phyloP scores from a whole-genome alignment of 345 rosid genomes.

The Eucalyptus regnans region DNA sequence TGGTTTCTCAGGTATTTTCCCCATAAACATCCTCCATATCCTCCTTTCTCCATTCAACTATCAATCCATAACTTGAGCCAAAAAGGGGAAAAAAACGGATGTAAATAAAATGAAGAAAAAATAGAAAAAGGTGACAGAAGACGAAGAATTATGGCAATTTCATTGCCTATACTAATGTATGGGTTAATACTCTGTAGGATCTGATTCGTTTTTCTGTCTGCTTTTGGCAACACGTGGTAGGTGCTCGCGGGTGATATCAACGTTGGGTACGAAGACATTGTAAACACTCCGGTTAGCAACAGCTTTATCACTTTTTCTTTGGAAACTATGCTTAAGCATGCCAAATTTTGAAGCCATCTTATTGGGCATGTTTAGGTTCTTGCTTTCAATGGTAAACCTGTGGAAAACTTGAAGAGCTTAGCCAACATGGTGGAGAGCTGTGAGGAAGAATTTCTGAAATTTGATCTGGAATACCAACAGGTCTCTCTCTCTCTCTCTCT shows the following conservation, averaged over 20 bases:
- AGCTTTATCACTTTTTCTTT: not conserved
- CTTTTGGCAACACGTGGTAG: constrained; percentile 5
- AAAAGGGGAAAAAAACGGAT: not conserved
- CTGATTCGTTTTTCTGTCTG: not conserved
- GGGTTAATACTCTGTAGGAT: not conserved
- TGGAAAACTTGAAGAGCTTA: constrained; percentile 54
- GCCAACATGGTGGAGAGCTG: constrained; percentile 55
- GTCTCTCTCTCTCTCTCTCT: constrained; percentile 7
- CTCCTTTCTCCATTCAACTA: not conserved
- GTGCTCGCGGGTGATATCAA: constrained; percentile 93
- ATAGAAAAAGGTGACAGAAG: not conserved
- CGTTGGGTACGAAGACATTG: constrained; percentile 86
- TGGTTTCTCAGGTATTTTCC: constrained; percentile 69
- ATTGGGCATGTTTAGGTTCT: constrained; percentile 17
- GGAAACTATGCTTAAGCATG: not conserved
- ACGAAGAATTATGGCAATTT: not conserved
- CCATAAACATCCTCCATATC: not conserved
- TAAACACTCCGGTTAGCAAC: constrained; percentile 64
- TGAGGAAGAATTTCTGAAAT: constrained; percentile 45
- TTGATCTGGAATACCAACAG: constrained; percentile 54
- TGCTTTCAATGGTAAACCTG: constrained; percentile 54
- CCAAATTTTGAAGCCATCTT: not conserved
- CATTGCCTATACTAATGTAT: not conserved
- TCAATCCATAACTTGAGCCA: not conserved
- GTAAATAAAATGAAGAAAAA: not conserved